phyloP scores from a whole-genome alignment of 306 rosid genomes.

The Quercus cerris region DNA sequence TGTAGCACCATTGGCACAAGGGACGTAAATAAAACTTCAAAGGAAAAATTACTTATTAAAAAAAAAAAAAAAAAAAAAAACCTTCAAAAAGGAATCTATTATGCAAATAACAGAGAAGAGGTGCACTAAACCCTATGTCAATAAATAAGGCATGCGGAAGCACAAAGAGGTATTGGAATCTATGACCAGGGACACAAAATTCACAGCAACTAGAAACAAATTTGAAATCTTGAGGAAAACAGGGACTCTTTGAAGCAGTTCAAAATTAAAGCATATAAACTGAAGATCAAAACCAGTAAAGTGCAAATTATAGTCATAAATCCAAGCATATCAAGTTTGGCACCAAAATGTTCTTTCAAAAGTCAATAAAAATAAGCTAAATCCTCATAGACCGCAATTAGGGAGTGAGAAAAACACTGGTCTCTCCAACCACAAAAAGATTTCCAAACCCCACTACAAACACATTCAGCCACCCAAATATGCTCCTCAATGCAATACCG shows the following conservation, averaged over 20 bases:
- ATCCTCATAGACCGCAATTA: not conserved
- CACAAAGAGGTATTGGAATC: not conserved
- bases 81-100: not conserved
- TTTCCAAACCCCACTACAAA: not conserved
- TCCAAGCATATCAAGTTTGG: not conserved
- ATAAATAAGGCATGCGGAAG: not conserved
- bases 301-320: too few species aligned
- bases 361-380: not conserved
- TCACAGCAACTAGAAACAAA: not conserved
- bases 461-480: not conserved
- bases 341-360: not conserved
- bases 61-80: not conserved
- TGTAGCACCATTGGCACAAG: constrained; percentile 41
- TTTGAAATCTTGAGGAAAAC: not conserved
- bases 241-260: not conserved
- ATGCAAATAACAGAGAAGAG: not conserved
- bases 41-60: not conserved
- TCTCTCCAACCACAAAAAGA: not conserved
- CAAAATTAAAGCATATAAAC: too few species aligned
- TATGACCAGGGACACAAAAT: not conserved
- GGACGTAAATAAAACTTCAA: not conserved
- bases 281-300: too few species aligned
- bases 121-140: not conserved
- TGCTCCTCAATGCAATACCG: not conserved
- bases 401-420: not conserved